These are phyloP conservation scores for Globisporangium orthogonon DNA, from an alignment of 352 stramenopile genomes.

Conservation along the genomic window DNA sequence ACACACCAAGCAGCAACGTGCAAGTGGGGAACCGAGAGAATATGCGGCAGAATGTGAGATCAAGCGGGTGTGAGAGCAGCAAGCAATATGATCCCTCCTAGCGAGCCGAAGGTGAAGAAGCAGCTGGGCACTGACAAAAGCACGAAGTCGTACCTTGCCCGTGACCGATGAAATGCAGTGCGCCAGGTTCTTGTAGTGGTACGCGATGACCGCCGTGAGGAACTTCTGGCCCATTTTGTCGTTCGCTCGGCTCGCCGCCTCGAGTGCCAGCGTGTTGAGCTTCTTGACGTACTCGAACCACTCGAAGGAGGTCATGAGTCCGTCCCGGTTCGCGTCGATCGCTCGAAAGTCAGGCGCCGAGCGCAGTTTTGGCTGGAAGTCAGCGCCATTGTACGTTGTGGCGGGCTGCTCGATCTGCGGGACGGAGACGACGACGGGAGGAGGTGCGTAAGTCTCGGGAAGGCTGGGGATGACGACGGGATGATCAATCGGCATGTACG, in stretches of 20 bases:
- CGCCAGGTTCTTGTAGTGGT: constrained; percentile 27
- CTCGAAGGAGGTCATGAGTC: constrained; percentile 14
- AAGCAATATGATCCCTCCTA: too few relatives aligned
- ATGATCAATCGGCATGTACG: background rate
- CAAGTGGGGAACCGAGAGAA: too few relatives aligned
- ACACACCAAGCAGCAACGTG: too few relatives aligned
- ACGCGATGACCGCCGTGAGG: constrained; percentile 15
- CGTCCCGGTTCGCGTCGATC: constrained; percentile 19
- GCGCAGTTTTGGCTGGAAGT: background rate
- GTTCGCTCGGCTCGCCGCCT: constrained; percentile 8
- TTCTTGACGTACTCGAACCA: constrained; percentile 21
- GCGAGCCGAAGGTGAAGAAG: background rate
- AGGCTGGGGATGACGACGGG: background rate
- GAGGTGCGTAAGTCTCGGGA: background rate
- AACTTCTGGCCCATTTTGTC: constrained; percentile 1
- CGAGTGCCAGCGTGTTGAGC: constrained; percentile 12
- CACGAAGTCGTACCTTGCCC: constrained; percentile 5
- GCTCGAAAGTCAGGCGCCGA: constrained; percentile 9
- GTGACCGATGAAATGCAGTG: constrained; percentile 19
- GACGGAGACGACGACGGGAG: background rate
- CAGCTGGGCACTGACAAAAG: background rate
- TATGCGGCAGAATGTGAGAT: too few relatives aligned
- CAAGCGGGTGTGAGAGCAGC: too few relatives aligned
- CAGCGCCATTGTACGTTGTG: background rate
- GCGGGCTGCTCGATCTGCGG: background rate